These are phyloP conservation scores for Hypoxylon sp. DNA, from an alignment of 2,329 filamentous ascomycete genomes.

Conservation along the genomic window DNA sequence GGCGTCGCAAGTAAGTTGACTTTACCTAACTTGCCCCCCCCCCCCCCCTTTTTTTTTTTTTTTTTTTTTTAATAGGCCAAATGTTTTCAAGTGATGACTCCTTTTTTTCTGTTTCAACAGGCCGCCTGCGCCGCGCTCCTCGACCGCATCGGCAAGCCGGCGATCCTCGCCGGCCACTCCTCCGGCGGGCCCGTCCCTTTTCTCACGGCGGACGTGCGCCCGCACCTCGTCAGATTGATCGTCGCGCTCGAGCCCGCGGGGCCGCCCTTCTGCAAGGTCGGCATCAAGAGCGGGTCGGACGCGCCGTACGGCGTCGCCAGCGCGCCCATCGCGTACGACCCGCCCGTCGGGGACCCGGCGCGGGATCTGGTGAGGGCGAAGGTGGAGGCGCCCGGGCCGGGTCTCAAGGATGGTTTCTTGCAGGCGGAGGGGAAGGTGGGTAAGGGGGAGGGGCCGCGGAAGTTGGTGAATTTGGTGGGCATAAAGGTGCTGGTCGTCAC, in stretches of 20 bases:
- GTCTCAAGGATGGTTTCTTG: slow-evolving; percentile 48
- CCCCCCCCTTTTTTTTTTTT: too few relatives aligned
- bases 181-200: slow-evolving; percentile 59
- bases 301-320: slow-evolving; percentile 61
- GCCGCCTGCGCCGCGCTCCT: slow-evolving; percentile 57
- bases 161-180: slow-evolving; percentile 59
- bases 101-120: slow-evolving; percentile 20
- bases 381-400: slow-evolving; percentile 41
- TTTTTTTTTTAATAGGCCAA: slow-evolving; percentile 30
- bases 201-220: slow-evolving; percentile 57
- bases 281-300: slow-evolving; percentile 52
- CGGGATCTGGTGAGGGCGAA: slow-evolving; percentile 51
- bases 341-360: slow-evolving; percentile 54
- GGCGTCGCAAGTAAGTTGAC: slow-evolving; percentile 46
- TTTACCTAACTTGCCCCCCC: too few relatives aligned
- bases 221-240: slow-evolving; percentile 56
- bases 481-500: slow-evolving; percentile 57
- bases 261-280: slow-evolving; percentile 59
- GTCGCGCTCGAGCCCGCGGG: slow-evolving; percentile 61
- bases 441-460: slow-evolving; percentile 47
- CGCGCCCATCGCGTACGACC: slow-evolving; percentile 61
- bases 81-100: too few relatives aligned
- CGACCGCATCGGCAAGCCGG: slow-evolving; percentile 57
- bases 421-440: slow-evolving; percentile 51
- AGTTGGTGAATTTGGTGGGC: slow-evolving; percentile 52